Conservation (phyloP, 345 rosid species). For the Punica granatum region DNA sequence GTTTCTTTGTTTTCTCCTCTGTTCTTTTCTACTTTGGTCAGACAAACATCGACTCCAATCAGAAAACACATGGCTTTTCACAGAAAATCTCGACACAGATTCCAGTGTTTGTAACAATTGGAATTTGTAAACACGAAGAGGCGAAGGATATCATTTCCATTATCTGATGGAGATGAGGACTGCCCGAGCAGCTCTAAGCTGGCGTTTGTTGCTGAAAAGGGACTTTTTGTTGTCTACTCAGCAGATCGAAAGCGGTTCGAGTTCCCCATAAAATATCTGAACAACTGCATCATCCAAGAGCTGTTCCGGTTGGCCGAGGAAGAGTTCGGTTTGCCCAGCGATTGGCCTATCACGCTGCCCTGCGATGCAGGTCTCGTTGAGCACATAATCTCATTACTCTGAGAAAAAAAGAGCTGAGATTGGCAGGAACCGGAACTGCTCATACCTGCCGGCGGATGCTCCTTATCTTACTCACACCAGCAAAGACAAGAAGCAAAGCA, state of each 20-base stretch:
- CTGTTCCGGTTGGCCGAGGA: constrained; percentile 13
- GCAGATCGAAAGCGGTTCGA: constrained; percentile 12
- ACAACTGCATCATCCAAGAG: neutral
- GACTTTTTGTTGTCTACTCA: constrained; percentile 24
- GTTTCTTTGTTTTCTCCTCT: too few species aligned
- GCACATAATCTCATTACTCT: constrained; percentile 15
- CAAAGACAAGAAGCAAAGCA: neutral
- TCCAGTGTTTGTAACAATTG: too few species aligned
- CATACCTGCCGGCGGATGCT: neutral
- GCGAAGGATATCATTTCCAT: constrained; percentile 16
- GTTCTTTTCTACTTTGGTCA: too few species aligned
- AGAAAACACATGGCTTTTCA: too few species aligned
- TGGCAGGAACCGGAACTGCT: constrained; percentile 12
- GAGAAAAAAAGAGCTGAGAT: constrained; percentile 15
- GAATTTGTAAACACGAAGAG: too few species aligned
- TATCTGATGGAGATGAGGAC: neutral
- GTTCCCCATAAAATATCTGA: constrained; percentile 18
- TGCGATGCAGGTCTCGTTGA: constrained; percentile 19
- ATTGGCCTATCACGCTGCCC: constrained; percentile 28
- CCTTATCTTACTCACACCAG: neutral
- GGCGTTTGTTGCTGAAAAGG: constrained; percentile 11
- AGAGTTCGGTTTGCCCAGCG: constrained; percentile 5
- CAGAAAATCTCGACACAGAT: too few species aligned
- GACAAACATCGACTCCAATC: too few species aligned
- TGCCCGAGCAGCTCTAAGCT: neutral